Conservation (phyloP, 2,329 filamentous ascomycete species). For the Westerdykella aurantiaca region DNA sequence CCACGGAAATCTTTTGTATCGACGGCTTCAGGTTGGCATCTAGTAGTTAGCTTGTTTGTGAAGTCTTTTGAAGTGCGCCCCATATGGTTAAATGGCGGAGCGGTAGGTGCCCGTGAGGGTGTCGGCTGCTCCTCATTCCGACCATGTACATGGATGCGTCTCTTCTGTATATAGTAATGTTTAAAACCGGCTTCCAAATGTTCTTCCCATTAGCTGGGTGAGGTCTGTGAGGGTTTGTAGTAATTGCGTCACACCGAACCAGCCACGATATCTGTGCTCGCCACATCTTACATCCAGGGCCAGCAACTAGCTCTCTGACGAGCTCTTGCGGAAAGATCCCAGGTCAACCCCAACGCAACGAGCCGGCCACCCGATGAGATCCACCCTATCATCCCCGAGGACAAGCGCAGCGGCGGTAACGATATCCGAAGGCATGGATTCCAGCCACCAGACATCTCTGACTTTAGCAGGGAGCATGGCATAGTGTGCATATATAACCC, state of each 20-base stretch:
- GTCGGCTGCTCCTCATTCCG: too few relatives aligned
- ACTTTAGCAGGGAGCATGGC: constrained; percentile 17
- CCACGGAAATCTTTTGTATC: too few relatives aligned
- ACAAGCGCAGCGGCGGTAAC: constrained; percentile 19
- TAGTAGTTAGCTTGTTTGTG: too few relatives aligned
- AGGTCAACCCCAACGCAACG: constrained; percentile 14
- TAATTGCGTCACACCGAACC: background rate
- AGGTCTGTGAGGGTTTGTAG: too few relatives aligned
- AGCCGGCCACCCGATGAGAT: constrained; percentile 23
- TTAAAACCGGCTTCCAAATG: background rate
- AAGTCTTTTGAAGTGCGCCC: too few relatives aligned
- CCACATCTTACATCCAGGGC: background rate
- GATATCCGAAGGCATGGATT: constrained; percentile 14
- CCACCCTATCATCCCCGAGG: constrained; percentile 17
- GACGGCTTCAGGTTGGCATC: too few relatives aligned
- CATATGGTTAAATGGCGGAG: too few relatives aligned
- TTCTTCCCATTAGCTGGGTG: background rate
- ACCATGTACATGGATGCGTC: constrained; percentile 1
- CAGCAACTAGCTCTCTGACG: background rate
- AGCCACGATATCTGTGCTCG: background rate
- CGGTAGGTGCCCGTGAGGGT: too few relatives aligned
- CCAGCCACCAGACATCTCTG: constrained; percentile 17
- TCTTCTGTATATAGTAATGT: constrained; percentile 1
- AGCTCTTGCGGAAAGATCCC: constrained; percentile 6
- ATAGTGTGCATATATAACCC: constrained; percentile 26